Percentiles rank a stretch among this genome's conserved stretches.
These are phyloP conservation scores for Malania oleifera DNA, from an alignment of 164 flowering plant species.

Conservation along the genomic window DNA sequence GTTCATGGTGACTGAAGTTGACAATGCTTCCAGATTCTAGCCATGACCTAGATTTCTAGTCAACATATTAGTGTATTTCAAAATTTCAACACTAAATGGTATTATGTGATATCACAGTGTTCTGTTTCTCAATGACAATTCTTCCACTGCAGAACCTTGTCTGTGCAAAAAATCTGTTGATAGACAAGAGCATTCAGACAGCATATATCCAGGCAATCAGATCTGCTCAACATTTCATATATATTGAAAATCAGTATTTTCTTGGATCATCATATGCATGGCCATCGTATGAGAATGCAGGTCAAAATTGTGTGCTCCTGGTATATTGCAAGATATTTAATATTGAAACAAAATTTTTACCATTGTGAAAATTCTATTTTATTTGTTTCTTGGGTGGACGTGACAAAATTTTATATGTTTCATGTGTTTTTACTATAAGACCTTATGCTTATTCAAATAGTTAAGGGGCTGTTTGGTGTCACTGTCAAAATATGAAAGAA, in stretches of 20 bases:
- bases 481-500: too few species aligned
- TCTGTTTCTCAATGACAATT: slow-evolving; percentile 6
- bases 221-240: slow-evolving; percentile 78
- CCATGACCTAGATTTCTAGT: background rate
- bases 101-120: background rate
- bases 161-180: slow-evolving; percentile 48
- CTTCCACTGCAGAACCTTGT: slow-evolving; percentile 55
- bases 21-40: background rate
- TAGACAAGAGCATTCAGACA: slow-evolving; percentile 79
- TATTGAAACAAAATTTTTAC: background rate
- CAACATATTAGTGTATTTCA: background rate
- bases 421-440: too few species aligned
- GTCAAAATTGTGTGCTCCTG: slow-evolving; percentile 21
- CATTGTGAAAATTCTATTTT: background rate
- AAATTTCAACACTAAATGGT: background rate
- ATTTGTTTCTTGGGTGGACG: background rate
- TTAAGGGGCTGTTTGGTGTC: too few species aligned
- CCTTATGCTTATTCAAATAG: too few species aligned
- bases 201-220: slow-evolving; percentile 80
- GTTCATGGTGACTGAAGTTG: background rate
- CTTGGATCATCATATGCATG: slow-evolving; percentile 84
- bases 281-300: slow-evolving; percentile 78
- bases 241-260: slow-evolving; percentile 80
- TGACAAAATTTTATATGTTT: too few species aligned
- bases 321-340: background rate